Conservation (phyloP, 768 basidiomycete species). For the Sarcomyxa edulis region DNA sequence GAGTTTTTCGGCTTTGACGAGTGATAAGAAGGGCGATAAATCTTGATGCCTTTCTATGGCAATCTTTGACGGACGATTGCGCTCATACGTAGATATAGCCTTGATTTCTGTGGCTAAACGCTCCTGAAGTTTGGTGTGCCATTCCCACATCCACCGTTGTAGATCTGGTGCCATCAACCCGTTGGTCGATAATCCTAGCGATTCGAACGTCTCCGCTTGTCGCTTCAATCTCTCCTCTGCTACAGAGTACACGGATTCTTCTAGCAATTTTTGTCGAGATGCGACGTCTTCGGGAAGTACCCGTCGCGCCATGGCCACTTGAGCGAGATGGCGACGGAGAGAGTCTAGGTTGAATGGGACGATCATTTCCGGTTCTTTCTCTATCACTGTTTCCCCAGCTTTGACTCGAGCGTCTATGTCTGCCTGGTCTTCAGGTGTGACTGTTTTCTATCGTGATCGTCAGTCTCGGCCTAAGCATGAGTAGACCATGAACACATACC, state of each 20-base stretch:
- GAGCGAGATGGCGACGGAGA: constrained; percentile 63
- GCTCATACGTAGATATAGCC: constrained; percentile 26
- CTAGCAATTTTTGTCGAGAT: constrained; percentile 75
- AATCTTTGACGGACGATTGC: not conserved
- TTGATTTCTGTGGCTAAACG: constrained; percentile 48
- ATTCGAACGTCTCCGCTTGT: constrained; percentile 52
- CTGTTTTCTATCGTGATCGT: no score
- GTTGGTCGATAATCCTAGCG: constrained; percentile 47
- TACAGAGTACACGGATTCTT: constrained; percentile 82
- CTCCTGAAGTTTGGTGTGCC: constrained; percentile 60
- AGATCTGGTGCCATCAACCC: constrained; percentile 45
- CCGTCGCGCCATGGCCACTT: constrained; percentile 57
- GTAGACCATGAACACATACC: no score
- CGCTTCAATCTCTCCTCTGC: constrained; percentile 67
- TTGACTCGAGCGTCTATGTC: no score
- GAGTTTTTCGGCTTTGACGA: constrained; percentile 73
- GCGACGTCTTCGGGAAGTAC: constrained; percentile 63
- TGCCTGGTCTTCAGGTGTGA: no score
- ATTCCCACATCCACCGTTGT: constrained; percentile 81
- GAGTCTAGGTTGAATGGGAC: constrained; percentile 74
- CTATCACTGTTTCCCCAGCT: constrained; percentile 14
- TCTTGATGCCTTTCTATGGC: constrained; percentile 5
- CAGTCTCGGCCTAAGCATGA: no score
- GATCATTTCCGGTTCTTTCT: constrained; percentile 23
- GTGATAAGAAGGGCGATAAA: constrained; percentile 71